Base-by-base conservation (phyloP, 2,329 filamentous ascomycete genomes). In the Neopestalotiopsis clavispora region DNA sequence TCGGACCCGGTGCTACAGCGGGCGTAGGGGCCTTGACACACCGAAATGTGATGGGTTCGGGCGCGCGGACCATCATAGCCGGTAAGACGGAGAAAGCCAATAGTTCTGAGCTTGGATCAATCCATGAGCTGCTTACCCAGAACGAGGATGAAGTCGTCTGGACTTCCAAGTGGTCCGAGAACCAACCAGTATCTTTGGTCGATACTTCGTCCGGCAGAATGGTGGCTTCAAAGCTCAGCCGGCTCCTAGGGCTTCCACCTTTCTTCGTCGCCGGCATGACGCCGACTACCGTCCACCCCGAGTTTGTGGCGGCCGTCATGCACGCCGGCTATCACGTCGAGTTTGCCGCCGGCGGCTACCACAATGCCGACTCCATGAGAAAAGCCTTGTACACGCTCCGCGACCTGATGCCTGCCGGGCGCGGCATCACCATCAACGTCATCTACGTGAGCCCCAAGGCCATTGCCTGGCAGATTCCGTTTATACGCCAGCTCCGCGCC, bases 71-170 rank as follows among this genome's bases (percentile, higher is more conserved):
- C n/a, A 74, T 80, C 52, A 67, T 78, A 38, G 69, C 74, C 13
- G 70, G 69, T 23, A 72, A 71, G 32, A 68, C 73, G 17, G 69
- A 71, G 49, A 73, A 69, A 3, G 73, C 70, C 57, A 64, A 68
- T 23, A 70, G 68, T 3, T 70, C 71, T 2, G 73, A 74, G 38
- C 69, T 75, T 38, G 73, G 75, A 6, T 72, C 70, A 4, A 72
- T 74, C 34, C 61, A 68, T 17, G 76, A 76, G 40, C 70, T 75
- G 6, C 73, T 92, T 73, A 89, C 92, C 74, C 87, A 90, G 67
- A 89, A 92, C 28, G 86, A 90, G 71, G 86, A 91, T 74, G 88
- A 89, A 14, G 88, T 92, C 70, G 88, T 58, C 9, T 72, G 71
- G 7, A 67, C 71, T 34, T 56, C 65, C 10, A 67, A 71, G 23